Evolutionary conservation across 139 green algal species (phyloP).

Genomic region (Spirogloea muscicola): DNA sequence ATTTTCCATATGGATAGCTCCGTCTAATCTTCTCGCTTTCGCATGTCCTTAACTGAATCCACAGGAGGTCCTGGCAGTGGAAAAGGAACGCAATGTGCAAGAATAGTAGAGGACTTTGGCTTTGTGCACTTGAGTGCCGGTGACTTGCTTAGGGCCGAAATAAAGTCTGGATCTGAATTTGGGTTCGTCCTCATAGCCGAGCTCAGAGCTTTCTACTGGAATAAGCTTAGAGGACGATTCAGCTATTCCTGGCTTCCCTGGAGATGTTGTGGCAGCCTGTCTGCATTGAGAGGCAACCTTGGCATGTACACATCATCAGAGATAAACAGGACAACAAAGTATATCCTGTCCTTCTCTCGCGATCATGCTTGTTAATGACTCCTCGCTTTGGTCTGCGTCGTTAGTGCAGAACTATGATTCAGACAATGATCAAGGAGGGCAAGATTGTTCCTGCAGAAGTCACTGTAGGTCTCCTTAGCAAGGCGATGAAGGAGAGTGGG

Average conservation of each 20-base stretch:
- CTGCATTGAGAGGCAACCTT: no score
- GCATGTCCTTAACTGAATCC: not conserved
- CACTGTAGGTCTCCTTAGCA: slow-evolving; percentile 78
- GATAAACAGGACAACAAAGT: no score
- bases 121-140: slow-evolving; percentile 83
- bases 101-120: slow-evolving; percentile 76
- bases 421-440: slow-evolving; percentile 89
- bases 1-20: not conserved
- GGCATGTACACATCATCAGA: no score
- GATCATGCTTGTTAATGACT: no score
- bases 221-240: no score
- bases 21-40: not conserved
- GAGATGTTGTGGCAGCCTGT: no score
- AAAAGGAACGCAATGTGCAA: slow-evolving; percentile 85
- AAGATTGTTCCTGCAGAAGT: slow-evolving; percentile 87
- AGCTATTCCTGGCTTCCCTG: no score
- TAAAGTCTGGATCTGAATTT: slow-evolving; percentile 76
- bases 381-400: no score
- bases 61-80: slow-evolving; percentile 78
- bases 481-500: slow-evolving; percentile 72
- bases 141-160: slow-evolving; percentile 85
- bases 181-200: no score
- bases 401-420: slow-evolving; percentile 71
- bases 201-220: no score
- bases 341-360: no score